Percentiles rank a stretch among this genome's conserved stretches.
phyloP scores from a whole-genome alignment of 257 asterid genomes.

The Galeopsis tetrahit region DNA sequence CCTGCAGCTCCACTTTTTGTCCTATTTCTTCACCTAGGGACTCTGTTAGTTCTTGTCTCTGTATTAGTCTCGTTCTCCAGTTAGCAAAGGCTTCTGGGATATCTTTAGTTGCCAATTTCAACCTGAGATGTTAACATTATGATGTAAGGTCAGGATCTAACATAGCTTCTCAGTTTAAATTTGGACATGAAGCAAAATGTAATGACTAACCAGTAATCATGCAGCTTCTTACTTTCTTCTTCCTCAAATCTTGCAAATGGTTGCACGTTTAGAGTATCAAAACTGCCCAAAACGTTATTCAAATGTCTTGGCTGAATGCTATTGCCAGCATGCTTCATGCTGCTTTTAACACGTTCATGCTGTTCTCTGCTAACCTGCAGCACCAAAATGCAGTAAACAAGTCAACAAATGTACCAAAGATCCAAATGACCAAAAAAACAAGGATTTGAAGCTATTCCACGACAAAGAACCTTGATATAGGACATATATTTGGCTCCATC shows the following conservation, averaged over 20 bases:
- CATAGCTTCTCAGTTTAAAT: slow-evolving; percentile 30
- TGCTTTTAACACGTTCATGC: slow-evolving; percentile 79
- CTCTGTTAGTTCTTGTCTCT: slow-evolving; percentile 45
- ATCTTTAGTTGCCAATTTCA: slow-evolving; percentile 68
- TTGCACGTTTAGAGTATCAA: slow-evolving; percentile 69
- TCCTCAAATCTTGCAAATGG: slow-evolving; percentile 93
- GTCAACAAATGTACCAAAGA: slow-evolving; percentile 19
- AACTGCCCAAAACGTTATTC: slow-evolving; percentile 76
- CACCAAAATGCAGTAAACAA: slow-evolving; percentile 30
- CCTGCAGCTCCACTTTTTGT: slow-evolving; percentile 47
- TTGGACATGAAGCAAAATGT: slow-evolving; percentile 21
- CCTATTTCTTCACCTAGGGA: slow-evolving; percentile 69
- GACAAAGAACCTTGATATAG: slow-evolving; percentile 75
- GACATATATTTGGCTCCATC: slow-evolving; percentile 96
- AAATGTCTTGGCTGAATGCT: slow-evolving; percentile 75
- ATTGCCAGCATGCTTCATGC: slow-evolving; percentile 71
- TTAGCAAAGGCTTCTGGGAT: slow-evolving; percentile 59
- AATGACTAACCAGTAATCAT: slow-evolving; percentile 72
- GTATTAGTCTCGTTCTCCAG: slow-evolving; percentile 61
- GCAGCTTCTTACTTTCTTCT: slow-evolving; percentile 88
- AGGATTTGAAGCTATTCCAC: slow-evolving; percentile 26
- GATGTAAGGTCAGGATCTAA: slow-evolving; percentile 29
- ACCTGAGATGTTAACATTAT: slow-evolving; percentile 50
- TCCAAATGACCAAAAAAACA: slow-evolving; percentile 24
- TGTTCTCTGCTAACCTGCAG: slow-evolving; percentile 92